Conservation (phyloP, 2,329 filamentous ascomycete genomes). For the Hypomyces rosellus region DNA sequence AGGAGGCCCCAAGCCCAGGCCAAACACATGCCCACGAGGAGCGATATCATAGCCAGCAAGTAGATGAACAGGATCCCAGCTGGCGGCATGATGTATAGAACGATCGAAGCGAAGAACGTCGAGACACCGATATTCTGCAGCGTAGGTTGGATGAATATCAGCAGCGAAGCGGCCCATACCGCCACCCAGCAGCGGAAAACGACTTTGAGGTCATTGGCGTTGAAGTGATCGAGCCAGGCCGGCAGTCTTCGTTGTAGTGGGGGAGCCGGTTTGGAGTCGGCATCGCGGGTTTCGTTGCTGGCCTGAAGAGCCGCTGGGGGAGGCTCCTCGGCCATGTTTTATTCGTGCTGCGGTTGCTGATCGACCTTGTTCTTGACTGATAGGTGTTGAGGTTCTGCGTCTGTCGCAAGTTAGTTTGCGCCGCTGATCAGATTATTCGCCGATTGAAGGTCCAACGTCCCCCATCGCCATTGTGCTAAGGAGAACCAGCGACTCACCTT, state of each 20-base stretch:
- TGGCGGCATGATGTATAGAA: conserved; percentile 40
- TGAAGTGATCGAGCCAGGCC: conserved; percentile 39
- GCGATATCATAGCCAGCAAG: conserved; percentile 34
- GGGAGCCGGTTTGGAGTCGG: neutral
- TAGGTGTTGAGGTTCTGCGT: no score
- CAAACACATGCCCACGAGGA: conserved; percentile 40
- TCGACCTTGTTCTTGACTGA: no score
- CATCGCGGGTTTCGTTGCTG: neutral
- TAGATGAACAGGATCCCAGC: conserved; percentile 40
- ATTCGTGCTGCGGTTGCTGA: no score
- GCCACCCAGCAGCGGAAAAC: conserved; percentile 41
- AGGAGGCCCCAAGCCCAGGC: conserved; percentile 46
- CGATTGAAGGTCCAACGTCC: no score
- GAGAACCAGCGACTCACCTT: no score
- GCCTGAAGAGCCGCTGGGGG: neutral
- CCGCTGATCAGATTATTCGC: no score
- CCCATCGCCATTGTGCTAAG: no score
- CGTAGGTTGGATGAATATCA: conserved; percentile 41
- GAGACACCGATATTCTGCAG: conserved; percentile 35
- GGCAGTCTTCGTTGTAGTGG: conserved; percentile 15
- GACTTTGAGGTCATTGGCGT: conserved; percentile 38
- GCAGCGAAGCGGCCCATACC: conserved; percentile 37
- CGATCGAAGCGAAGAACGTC: conserved; percentile 37
- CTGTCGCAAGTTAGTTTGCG: no score
- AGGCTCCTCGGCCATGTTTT: neutral